These are phyloP conservation scores for Geotrichum carabidarum DNA, from an alignment of 1,139 yeast genomes.

Conservation along the genomic window DNA sequence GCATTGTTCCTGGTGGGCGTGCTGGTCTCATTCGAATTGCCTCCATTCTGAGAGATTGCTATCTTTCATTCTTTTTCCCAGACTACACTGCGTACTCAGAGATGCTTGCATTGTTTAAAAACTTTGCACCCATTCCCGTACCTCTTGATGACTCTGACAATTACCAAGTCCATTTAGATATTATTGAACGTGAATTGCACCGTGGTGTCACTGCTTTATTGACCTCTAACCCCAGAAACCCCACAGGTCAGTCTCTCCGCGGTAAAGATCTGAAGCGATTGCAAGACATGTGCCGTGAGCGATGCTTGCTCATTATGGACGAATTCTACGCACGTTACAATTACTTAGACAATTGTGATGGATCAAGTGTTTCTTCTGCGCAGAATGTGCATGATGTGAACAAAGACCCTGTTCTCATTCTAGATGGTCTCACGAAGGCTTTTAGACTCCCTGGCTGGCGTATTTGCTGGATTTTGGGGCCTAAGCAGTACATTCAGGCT, in stretches of 20 bases:
- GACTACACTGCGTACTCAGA: slow-evolving; percentile 73
- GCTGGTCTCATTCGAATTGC: slow-evolving; percentile 67
- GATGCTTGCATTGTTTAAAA: slow-evolving; percentile 62
- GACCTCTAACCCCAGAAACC: slow-evolving; percentile 64
- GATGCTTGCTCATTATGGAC: slow-evolving; percentile 61
- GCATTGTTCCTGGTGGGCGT: slow-evolving; percentile 67
- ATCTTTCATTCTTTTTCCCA: slow-evolving; percentile 59
- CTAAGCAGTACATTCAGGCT: slow-evolving; percentile 57
- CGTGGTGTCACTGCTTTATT: slow-evolving; percentile 59
- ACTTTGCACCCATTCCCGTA: slow-evolving; percentile 64
- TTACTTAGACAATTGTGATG: slow-evolving; percentile 55
- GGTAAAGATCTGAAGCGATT: slow-evolving; percentile 48
- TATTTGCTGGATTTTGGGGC: slow-evolving; percentile 65
- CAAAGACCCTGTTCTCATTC: slow-evolving; percentile 56
- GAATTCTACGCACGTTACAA: slow-evolving; percentile 63
- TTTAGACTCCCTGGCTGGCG: slow-evolving; percentile 69
- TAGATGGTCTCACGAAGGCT: slow-evolving; percentile 62
- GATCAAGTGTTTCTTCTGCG: slow-evolving; percentile 54
- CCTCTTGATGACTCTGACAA: slow-evolving; percentile 59
- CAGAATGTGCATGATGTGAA: slow-evolving; percentile 55
- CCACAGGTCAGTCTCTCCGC: slow-evolving; percentile 58
- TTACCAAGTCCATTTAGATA: slow-evolving; percentile 55
- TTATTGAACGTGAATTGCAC: slow-evolving; percentile 51
- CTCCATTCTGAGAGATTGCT: slow-evolving; percentile 57
- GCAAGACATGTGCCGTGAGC: slow-evolving; percentile 54